These are phyloP conservation scores for Bipolaris oryzae DNA, from an alignment of 2,329 filamentous ascomycete genomes.

Conservation along the genomic window DNA sequence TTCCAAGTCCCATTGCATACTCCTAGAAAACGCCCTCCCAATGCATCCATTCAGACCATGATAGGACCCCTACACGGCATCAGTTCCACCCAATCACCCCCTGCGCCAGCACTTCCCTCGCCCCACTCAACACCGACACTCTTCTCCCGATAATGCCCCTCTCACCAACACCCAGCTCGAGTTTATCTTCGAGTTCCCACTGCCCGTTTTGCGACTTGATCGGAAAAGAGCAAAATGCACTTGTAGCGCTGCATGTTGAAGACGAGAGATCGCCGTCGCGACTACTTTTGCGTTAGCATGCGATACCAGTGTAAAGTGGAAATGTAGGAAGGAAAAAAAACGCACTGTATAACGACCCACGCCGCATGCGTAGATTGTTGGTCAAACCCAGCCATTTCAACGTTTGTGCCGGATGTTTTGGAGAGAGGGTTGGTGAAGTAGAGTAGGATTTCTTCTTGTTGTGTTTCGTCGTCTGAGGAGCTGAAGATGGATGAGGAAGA, in stretches of 20 bases:
- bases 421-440: slow-evolving; percentile 39
- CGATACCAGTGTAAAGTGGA: background rate
- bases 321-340: background rate
- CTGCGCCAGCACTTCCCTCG: slow-evolving; percentile 32
- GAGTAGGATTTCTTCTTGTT: slow-evolving; percentile 31
- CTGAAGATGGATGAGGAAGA: background rate
- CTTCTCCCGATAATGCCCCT: slow-evolving; percentile 43
- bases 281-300: slow-evolving; percentile 8
- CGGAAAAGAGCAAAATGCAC: slow-evolving; percentile 36
- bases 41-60: no score
- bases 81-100: slow-evolving; percentile 47
- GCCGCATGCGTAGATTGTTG: background rate
- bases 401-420: slow-evolving; percentile 28
- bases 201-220: background rate
- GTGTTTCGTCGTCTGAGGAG: slow-evolving; percentile 1
- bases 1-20: no score
- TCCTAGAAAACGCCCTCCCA: background rate
- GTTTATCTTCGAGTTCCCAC: no score
- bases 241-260: background rate
- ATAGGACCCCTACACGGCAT: background rate
- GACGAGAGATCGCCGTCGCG: slow-evolving; percentile 41
- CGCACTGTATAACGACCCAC: slow-evolving; percentile 45
- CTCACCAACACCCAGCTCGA: slow-evolving; percentile 28
- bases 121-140: slow-evolving; percentile 38
- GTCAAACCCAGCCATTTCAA: slow-evolving; percentile 35